Base-by-base conservation (phyloP, 108 stramenopile genomes). In the Conticribra weissflogii region DNA sequence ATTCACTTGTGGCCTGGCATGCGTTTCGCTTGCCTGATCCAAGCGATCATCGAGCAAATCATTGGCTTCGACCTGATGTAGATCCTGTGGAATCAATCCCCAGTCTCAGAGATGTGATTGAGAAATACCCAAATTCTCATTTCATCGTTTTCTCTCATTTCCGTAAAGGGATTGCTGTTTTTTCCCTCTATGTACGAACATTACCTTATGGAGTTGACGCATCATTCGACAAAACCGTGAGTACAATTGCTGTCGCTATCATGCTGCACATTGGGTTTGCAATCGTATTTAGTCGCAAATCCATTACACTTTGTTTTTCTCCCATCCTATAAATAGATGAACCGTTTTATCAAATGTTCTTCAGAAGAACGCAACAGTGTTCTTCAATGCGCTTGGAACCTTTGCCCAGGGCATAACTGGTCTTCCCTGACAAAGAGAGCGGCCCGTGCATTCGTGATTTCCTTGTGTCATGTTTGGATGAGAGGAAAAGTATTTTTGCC, bases 41-140 rank as follows among this genome's bases (percentile, higher is more conserved):
- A 1, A 59, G 32, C 18, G 24, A 47, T 45, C 36, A 25, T 3
- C 19, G 1, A 76, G 62, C 44, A n/a, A 22, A 53, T 17, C 33
- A 25, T 46, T 59, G 58, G 41, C 58, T 84, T 25, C 9, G 73
- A 22, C 70, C 66, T 16, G 27, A 71, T 18, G 41, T 56, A 14
- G 86, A 92, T 76, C 90, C 90, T 1, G 77, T 92, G 30, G 79
- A 76, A 7, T 66, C 36, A 12, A 59, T 92, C 14, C 86, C 82
- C 15, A 80, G 81, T n/a, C 76, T 92, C 22, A 50, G 59, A 19
- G 24, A 71, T 22, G 34, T 92, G 1, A 75, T 92, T 24, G 70
- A 70, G 29, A 33, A 34, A n/a, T 64, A 89, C 64, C 74, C 88
- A n/a, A 76, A 86, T 30, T 59, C 78, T 8, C 75, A 89, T 46